A percentile compares a stretch with the other conserved stretches of the same genome.
Evolutionary conservation across 1,284 basidiomycete genomes (phyloP).

Genomic region (Microbotryum scabiosae): DNA sequence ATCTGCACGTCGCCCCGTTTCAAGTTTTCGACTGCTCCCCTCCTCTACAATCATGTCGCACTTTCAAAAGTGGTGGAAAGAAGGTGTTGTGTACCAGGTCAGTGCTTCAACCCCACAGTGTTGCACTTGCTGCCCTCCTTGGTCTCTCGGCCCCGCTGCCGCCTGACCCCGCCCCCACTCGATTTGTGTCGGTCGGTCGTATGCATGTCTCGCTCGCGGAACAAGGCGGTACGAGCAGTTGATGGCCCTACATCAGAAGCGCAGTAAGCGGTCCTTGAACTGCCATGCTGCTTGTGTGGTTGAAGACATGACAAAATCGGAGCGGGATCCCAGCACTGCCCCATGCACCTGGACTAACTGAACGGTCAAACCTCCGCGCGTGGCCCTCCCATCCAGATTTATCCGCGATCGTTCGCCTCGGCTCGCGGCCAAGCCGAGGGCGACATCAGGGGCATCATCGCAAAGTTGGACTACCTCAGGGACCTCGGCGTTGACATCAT

Average conservation of each 20-base stretch:
- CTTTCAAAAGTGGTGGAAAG: slow-evolving; percentile 53
- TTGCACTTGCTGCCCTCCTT: not conserved
- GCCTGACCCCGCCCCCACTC: not conserved
- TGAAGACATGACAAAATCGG: not conserved
- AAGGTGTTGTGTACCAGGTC: slow-evolving; percentile 54
- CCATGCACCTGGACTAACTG: slow-evolving; percentile 1
- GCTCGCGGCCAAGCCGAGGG: slow-evolving; percentile 66
- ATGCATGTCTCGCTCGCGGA: not conserved
- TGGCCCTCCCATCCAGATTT: slow-evolving; percentile 45
- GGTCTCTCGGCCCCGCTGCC: not conserved
- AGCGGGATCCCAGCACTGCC: not conserved
- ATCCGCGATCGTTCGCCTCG: slow-evolving; percentile 64
- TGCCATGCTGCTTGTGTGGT: not conserved
- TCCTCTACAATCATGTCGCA: not conserved
- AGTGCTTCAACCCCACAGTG: not conserved
- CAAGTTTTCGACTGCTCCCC: too few relatives aligned
- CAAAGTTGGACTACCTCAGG: slow-evolving; percentile 61
- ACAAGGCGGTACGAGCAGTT: not conserved
- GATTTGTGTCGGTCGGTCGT: too few relatives aligned
- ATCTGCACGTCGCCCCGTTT: too few relatives aligned
- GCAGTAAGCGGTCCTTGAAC: not conserved
- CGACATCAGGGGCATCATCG: slow-evolving; percentile 59
- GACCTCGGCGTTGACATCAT: slow-evolving; percentile 61
- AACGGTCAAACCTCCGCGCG: not conserved
- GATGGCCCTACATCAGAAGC: not conserved